These are phyloP conservation scores for Talaromyces sp. DNA, from an alignment of 2,329 filamentous ascomycete species.

Conservation along the genomic window DNA sequence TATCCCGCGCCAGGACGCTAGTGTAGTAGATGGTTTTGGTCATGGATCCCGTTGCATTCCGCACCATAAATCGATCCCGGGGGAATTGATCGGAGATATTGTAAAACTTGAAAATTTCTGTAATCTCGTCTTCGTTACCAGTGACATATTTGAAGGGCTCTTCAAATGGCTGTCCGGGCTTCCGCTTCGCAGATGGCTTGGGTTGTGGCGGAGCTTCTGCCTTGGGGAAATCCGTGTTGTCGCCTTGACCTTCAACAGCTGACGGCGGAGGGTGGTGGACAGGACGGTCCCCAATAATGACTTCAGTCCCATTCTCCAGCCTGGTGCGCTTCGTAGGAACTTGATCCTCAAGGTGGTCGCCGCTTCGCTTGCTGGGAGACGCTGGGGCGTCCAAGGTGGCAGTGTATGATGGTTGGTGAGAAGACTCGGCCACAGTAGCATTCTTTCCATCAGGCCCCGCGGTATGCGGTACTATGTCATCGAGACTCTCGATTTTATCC, in stretches of 20 bases:
- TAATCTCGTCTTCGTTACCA: conserved; percentile 67
- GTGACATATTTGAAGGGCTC: conserved; percentile 93
- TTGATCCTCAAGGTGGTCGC: conserved; percentile 30
- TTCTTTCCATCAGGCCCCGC: conserved; percentile 28
- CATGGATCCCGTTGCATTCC: conserved; percentile 82
- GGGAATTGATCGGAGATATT: conserved; percentile 79
- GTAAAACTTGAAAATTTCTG: conserved; percentile 78
- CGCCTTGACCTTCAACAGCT: conserved; percentile 17
- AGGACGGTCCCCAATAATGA: conserved; percentile 32
- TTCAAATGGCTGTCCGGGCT: conserved; percentile 56
- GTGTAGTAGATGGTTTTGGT: conserved; percentile 98
- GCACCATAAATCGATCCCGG: conserved; percentile 87
- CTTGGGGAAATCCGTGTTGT: conserved; percentile 19
- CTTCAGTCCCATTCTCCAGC: conserved; percentile 33
- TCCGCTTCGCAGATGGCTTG: conserved; percentile 29
- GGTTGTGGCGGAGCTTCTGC: conserved; percentile 8
- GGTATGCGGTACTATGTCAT: conserved; percentile 33
- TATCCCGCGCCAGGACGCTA: conserved; percentile 74
- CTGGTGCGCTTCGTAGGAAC: conserved; percentile 42
- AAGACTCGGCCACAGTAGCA: conserved; percentile 29
- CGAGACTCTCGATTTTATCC: conserved; percentile 35
- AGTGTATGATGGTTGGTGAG: conserved; percentile 29
- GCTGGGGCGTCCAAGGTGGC: conserved; percentile 22
- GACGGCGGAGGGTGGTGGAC: conserved; percentile 26
- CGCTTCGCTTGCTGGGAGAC: conserved; percentile 27